phyloP scores from a whole-genome alignment of 148 eudicot genomes.

The Simmondsia chinensis region DNA sequence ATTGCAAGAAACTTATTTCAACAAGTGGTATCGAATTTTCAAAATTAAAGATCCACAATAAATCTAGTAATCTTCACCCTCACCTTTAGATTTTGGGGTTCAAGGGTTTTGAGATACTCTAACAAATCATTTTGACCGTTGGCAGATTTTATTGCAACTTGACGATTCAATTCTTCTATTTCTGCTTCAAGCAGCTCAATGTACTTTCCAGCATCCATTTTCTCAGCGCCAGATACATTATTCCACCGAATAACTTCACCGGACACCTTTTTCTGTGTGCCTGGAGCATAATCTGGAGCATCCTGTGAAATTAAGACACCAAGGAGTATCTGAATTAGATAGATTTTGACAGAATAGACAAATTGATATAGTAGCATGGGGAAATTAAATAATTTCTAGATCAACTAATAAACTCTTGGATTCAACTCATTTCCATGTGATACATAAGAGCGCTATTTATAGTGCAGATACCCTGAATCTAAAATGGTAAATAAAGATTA shows the following conservation, averaged over 20 bases:
- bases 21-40: no score
- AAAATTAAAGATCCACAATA: not conserved
- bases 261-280: constrained; percentile 73
- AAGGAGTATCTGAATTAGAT: no score
- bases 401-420: no score
- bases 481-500: no score
- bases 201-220: constrained; percentile 70
- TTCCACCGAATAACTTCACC: constrained; percentile 89
- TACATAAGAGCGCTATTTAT: no score
- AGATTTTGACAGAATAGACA: no score
- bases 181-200: constrained; percentile 91
- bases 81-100: constrained; percentile 85
- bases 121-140: constrained; percentile 69
- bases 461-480: no score
- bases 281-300: constrained; percentile 68
- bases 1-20: no score
- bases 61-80: not conserved
- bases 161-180: constrained; percentile 70
- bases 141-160: constrained; percentile 61
- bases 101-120: constrained; percentile 74
- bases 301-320: constrained; percentile 42
- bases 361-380: no score
- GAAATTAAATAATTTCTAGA: no score
- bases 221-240: constrained; percentile 77
- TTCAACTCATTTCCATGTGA: no score